A percentile compares a stretch with the other conserved stretches of the same genome.
Conservation (phyloP, 2,329 filamentous ascomycete species). For the Botrytis byssoidea region DNA sequence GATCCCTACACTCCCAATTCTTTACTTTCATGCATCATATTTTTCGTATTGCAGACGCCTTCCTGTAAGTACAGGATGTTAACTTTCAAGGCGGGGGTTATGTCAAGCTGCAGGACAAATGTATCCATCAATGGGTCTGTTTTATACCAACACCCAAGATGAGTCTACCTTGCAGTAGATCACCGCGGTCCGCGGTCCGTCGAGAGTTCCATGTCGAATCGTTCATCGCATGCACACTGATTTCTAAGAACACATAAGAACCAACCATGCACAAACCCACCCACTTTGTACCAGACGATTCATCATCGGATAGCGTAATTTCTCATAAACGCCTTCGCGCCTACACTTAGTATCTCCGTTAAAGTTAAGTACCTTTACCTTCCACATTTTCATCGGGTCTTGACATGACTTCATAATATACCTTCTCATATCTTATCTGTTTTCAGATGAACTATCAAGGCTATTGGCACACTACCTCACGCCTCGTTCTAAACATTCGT, state of each 20-base stretch:
- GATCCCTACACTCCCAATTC: slow-evolving; percentile 14
- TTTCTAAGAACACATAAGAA: slow-evolving; percentile 10
- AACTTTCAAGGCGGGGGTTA: slow-evolving; percentile 12
- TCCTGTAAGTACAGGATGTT: slow-evolving; percentile 20
- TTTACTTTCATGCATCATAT: slow-evolving; percentile 4
- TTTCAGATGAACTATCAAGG: neutral
- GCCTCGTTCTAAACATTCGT: neutral
- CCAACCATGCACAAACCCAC: slow-evolving; percentile 21
- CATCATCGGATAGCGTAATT: slow-evolving; percentile 20
- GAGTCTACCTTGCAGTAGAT: slow-evolving; percentile 17
- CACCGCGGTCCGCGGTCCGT: slow-evolving; percentile 8
- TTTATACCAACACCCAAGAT: slow-evolving; percentile 12
- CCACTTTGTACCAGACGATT: neutral
- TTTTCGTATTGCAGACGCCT: slow-evolving; percentile 22
- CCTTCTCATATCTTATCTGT: neutral
- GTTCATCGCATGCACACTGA: slow-evolving; percentile 4
- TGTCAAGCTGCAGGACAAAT: slow-evolving; percentile 14
- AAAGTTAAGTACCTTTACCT: slow-evolving; percentile 6
- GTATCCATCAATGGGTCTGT: slow-evolving; percentile 19
- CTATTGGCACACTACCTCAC: neutral
- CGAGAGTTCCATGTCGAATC: slow-evolving; percentile 4
- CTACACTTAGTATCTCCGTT: slow-evolving; percentile 10
- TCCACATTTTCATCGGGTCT: neutral
- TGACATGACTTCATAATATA: slow-evolving; percentile 9
- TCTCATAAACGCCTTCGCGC: slow-evolving; percentile 19